Base-by-base conservation (phyloP, 2,329 filamentous ascomycete genomes). In the Neocatenulostroma microsporum region DNA sequence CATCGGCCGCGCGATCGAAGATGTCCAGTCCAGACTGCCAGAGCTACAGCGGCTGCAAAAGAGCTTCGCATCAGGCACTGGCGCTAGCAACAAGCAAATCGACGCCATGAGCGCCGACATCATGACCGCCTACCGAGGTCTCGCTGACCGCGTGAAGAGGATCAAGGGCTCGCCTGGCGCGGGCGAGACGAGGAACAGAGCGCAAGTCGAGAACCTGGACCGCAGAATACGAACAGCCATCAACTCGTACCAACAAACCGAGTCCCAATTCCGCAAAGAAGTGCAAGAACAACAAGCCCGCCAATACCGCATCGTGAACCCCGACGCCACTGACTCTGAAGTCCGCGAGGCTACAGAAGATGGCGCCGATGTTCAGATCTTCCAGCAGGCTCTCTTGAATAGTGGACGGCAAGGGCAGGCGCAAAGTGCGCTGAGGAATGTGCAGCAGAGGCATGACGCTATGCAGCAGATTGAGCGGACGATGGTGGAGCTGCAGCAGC, bases 401-500 rank as follows among this genome's bases (percentile, higher is more conserved):
- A 84, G 78, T 59, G 82, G 82, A 63, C 80, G 85, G 55, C 78
- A 79, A 57, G 84, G 86, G 33, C 83, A 93, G 62, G 84, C 86
- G 27, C 80, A 82, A 47, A 77, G 80, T 24, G 85, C 86, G 23
- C 72, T 94, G 38, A 76, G 75, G 49, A 85, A 85, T 47, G 86
- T 94, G 23, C 76, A 82, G 61, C 78, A 84, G 55, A 82, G 91
- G 48, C 87, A 94, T 61, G 78, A 78, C 35, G 87, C 84, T 27
- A 83, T 98, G 49, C 77, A 87, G 63, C 89, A 93, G 72, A 94
- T 96, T 56, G 87, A 94, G 68, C 72, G 76, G 56, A 84, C 93
- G 58, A 84, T 96, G 75, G 78, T 84, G 9, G 84, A 94, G 63
- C 71, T 98, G 39, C 78, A 83, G 5, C 78, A 91, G 62, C 69